Evolutionary conservation across 2,329 filamentous ascomycete genomes (phyloP), one percentile per base, ranked within the genome.

Genomic region (Triangularia setosa): DNA sequence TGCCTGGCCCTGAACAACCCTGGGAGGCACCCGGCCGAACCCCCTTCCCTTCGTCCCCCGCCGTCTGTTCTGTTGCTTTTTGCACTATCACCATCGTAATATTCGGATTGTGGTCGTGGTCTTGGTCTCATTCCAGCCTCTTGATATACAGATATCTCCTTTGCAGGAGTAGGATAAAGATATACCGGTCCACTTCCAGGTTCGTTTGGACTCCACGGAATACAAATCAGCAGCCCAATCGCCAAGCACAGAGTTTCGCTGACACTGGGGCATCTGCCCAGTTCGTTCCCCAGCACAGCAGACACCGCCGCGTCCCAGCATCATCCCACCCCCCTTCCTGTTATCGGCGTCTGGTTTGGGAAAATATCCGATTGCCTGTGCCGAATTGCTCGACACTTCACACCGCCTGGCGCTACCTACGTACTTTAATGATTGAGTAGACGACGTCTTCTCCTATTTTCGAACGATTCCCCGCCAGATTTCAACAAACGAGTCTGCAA

Each of bases 51-150:
- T 64, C 65, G 63, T 65, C 63, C 58, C 55, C 40, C 24, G 18
- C 52, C 56, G 52, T 65, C 62, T 58, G 63, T 68, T 65, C 69
- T 67, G 66, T 60, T 63, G 65, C 60, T 53, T 65, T 58, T 65
- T 40, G 16, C 53, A 21, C 25, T 21, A 58, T 18, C 55, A 35
- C 27, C 28, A 11, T 27, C 55, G 18, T 48, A 21, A 48, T 48
- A 48, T 48, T 48, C n/a, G 4, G 18, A 21, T 48, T 48, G 35
- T 44, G 35, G 35, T 44, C n/a, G n/a, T n/a, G n/a, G n/a, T n/a
- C n/a, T n/a, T n/a, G n/a, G n/a, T n/a, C n/a, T n/a, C n/a, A n/a
- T n/a, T n/a, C n/a, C n/a, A n/a, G n/a, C n/a, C n/a, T n/a, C n/a
- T n/a, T 11, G 16, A n/a, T 44, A 44, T 18, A 18, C 6, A 48